phyloP scores from a whole-genome alignment of 768 basidiomycete genomes.

The Tulasnella sp. region DNA sequence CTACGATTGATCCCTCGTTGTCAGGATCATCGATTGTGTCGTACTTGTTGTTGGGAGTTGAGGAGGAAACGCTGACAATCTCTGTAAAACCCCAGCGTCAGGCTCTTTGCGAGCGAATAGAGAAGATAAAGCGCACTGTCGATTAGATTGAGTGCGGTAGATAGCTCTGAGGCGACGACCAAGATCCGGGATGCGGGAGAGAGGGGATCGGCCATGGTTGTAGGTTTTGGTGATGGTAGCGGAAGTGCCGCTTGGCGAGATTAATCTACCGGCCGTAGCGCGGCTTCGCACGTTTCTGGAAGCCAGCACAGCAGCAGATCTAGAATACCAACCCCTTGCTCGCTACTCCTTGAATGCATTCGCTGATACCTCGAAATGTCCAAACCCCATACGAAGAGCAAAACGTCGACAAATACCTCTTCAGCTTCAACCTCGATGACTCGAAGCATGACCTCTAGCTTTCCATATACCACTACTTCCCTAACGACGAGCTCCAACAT shows the following conservation, averaged over 20 bases:
- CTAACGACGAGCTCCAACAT: not conserved
- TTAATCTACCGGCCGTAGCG: not conserved
- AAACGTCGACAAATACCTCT: not conserved
- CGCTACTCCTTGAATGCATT: not conserved
- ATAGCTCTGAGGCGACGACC: slow-evolving; percentile 6
- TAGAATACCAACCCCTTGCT: not conserved
- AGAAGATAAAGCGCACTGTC: not conserved
- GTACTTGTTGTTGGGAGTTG: not conserved
- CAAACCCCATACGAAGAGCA: not conserved
- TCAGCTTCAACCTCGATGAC: not conserved
- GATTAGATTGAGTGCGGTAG: not conserved
- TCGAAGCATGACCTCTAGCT: not conserved
- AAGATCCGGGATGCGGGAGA: slow-evolving; percentile 6
- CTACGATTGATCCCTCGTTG: slow-evolving; percentile 31
- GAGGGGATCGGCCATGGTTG: not conserved
- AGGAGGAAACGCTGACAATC: not conserved
- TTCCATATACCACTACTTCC: not conserved
- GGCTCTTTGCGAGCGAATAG: not conserved
- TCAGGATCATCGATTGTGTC: slow-evolving; percentile 7
- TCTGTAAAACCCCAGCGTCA: not conserved
- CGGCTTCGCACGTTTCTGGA: not conserved
- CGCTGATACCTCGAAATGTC: not conserved
- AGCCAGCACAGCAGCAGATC: not conserved
- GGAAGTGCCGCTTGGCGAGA: not conserved
- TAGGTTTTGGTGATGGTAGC: not conserved